Evolutionary conservation across 441 rosid genomes (phyloP), one percentile per base, ranked within the genome.

Genomic region (Gossypium davidsonii): DNA sequence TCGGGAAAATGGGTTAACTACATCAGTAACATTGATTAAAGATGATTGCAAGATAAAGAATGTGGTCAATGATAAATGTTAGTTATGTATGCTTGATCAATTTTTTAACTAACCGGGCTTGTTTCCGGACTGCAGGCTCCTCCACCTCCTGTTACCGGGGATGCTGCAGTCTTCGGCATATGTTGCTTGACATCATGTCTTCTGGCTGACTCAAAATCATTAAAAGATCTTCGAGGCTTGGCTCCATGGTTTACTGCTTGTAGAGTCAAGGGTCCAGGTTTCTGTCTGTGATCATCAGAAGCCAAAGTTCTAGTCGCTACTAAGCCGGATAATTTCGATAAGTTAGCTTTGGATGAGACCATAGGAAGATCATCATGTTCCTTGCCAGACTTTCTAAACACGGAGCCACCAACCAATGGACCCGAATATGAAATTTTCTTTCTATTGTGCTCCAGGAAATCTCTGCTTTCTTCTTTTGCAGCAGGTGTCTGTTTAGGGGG

Each of bases 351-450:
- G 12, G 76, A 46, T 18, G 85, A 77, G 71, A 72, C 59, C 61
- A 57, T 69, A 58, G 72, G 70, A 80, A 79, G 71, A 70, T 82
- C 77, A 65, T 80, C 83, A 21, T 70, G 77, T 68, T 86, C 90
- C 42, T 83, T 85, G n/a, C 83, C 85, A 28, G 77, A 23, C 78
- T 83, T 87, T 49, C 82, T 73, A 83, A 76, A 81, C 69, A 81
- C 78, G 28, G 75, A 51, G 18, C 83, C 81, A 17, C 75, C 86
- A 67, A 83, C 85, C 79, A 90, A 60, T 10, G 98, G 97, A 62
- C 97, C 99, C 2, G 99, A 91, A 77, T 83, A 77, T 21, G 94
- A 86, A 62, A 83, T 84, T 79, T 88, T 86, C 76, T 66, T 82
- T 8, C 67, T 74, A n/a, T 76, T 81, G 66, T 81, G 74, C 53